Evolutionary conservation across 208 protist genomes (phyloP).

Genomic region (Trypanosoma platydactyli): DNA sequence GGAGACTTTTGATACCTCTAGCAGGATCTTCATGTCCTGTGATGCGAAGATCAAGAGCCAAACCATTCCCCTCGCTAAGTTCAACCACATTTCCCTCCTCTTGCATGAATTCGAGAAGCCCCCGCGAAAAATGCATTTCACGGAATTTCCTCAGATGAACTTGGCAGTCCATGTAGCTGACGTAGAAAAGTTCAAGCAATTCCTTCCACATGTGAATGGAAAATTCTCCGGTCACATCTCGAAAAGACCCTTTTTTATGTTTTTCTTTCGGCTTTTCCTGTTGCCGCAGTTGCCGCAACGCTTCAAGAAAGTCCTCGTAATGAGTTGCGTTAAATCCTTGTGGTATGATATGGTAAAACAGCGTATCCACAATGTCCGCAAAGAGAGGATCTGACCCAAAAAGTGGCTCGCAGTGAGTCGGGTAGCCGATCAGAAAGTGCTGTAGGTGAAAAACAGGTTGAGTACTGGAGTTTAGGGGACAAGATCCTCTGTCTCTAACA

Average conservation of each 20-base stretch:
- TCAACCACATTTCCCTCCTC: background rate
- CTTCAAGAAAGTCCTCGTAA: conserved; percentile 7
- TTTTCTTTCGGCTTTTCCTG: too few species aligned
- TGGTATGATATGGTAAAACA: conserved; percentile 1
- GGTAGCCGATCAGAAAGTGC: conserved; percentile 5
- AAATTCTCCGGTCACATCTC: background rate
- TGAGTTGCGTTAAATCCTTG: background rate
- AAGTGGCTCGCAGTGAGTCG: conserved; percentile 18
- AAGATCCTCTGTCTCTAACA: background rate
- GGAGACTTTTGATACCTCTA: background rate
- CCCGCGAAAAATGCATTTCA: background rate
- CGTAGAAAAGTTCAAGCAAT: conserved; percentile 8
- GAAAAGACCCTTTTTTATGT: too few species aligned
- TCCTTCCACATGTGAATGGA: background rate
- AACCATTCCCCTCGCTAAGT: background rate
- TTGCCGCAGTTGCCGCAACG: background rate
- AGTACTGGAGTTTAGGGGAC: background rate
- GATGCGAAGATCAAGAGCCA: background rate
- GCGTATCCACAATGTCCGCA: conserved; percentile 12
- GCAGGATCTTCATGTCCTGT: background rate
- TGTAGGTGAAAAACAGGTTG: conserved; percentile 8
- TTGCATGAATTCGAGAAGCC: background rate
- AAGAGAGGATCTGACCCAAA: conserved; percentile 6
- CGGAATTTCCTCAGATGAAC: background rate
- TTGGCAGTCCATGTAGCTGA: conserved; percentile 12